These are phyloP conservation scores for Claviceps purpurea DNA, from an alignment of 2,329 filamentous ascomycete species.

Conservation along the genomic window DNA sequence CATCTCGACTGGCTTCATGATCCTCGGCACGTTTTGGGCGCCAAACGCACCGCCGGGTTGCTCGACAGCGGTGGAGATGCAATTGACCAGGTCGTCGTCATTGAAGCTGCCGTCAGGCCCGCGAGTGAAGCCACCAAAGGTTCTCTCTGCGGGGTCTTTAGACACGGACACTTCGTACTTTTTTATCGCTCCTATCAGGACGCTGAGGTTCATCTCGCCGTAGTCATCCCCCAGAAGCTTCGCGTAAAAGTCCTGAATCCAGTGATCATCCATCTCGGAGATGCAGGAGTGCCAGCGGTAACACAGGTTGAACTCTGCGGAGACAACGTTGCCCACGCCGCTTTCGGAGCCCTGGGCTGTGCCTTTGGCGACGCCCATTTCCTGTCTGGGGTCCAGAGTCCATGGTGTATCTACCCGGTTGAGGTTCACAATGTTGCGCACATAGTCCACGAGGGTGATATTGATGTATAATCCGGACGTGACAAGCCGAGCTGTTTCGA, in stretches of 20 bases:
- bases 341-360: constrained; percentile 47
- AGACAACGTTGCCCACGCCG: constrained; percentile 71
- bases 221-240: constrained; percentile 44
- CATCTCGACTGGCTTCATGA: constrained; percentile 65
- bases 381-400: constrained; percentile 65
- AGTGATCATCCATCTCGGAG: constrained; percentile 56
- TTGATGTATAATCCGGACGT: constrained; percentile 67
- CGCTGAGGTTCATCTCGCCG: constrained; percentile 39
- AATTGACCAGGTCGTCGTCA: constrained; percentile 64
- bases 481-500: constrained; percentile 65
- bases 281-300: constrained; percentile 83
- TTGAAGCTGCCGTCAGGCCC: constrained; percentile 53
- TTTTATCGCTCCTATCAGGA: constrained; percentile 49
- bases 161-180: constrained; percentile 49
- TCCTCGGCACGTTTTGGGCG: constrained; percentile 57
- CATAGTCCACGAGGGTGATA: constrained; percentile 65
- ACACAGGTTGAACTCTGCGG: constrained; percentile 77
- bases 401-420: constrained; percentile 53
- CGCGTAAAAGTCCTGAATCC: constrained; percentile 59
- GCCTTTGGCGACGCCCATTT: constrained; percentile 43
- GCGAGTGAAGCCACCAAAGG: constrained; percentile 53
- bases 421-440: constrained; percentile 59
- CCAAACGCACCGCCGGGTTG: constrained; percentile 66
- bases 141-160: constrained; percentile 53
- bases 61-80: constrained; percentile 56